phyloP scores from a whole-genome alignment of 495 filamentous ascomycete species.

The Viridothelium virens region DNA sequence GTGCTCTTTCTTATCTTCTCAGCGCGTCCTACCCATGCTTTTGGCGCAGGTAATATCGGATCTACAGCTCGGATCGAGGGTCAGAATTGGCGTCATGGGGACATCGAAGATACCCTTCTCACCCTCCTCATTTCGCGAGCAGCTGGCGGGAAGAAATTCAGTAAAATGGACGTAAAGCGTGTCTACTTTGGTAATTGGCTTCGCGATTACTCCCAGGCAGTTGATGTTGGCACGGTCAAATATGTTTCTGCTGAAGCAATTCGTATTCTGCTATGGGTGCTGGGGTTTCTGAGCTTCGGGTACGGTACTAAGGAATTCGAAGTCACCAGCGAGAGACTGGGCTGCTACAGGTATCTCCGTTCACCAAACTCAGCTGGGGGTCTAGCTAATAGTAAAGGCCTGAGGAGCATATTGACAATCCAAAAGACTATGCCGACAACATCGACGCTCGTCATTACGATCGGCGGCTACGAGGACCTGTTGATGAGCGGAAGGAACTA shows the following conservation, averaged over 20 bases:
- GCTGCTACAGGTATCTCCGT: constrained; percentile 59
- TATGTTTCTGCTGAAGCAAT: constrained; percentile 82
- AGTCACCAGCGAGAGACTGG: constrained; percentile 76
- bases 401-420: constrained; percentile 64
- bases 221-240: constrained; percentile 80
- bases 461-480: constrained; percentile 64
- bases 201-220: constrained; percentile 56
- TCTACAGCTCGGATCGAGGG: constrained; percentile 72
- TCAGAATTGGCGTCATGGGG: constrained; percentile 88
- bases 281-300: constrained; percentile 60
- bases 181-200: constrained; percentile 89
- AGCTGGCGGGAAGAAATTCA: constrained; percentile 76
- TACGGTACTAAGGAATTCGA: constrained; percentile 90
- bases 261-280: constrained; percentile 66
- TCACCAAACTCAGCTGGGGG: neutral
- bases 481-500: constrained; percentile 72
- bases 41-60: constrained; percentile 80
- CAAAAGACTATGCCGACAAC: constrained; percentile 74
- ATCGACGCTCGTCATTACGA: constrained; percentile 78
- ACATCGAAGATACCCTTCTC: constrained; percentile 86
- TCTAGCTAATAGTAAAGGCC: constrained; percentile 19
- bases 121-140: constrained; percentile 56
- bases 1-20: constrained; percentile 43
- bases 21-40: constrained; percentile 60
- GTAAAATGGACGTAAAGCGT: constrained; percentile 76